Evolutionary conservation across 352 stramenopile species (phyloP).

Genomic region (Pythium apleroticum): DNA sequence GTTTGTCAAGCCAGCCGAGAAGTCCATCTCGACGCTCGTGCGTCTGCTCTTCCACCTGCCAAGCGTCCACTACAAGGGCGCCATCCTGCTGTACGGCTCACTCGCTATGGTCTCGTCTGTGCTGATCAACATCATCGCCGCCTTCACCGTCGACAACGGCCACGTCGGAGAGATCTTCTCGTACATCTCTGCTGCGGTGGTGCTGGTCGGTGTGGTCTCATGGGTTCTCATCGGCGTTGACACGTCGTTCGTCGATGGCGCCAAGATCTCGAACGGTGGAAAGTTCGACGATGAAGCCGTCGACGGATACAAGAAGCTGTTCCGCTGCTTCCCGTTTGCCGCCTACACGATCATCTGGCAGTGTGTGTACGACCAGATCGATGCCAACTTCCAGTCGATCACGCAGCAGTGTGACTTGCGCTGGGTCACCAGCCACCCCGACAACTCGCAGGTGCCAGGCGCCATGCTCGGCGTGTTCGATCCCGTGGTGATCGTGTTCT

Average conservation of each 20-base stretch:
- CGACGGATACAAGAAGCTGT: conserved; percentile 54
- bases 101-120: conserved; percentile 42
- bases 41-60: conserved; percentile 33
- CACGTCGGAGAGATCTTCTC: conserved; percentile 46
- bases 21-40: conserved; percentile 48
- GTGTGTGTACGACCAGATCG: conserved; percentile 60
- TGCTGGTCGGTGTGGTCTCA: conserved; percentile 38
- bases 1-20: conserved; percentile 37
- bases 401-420: conserved; percentile 68
- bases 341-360: conserved; percentile 67
- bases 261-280: conserved; percentile 42
- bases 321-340: conserved; percentile 55
- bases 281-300: conserved; percentile 39
- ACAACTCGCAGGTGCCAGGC: conserved; percentile 50
- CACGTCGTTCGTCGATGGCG: conserved; percentile 44
- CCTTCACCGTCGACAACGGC: conserved; percentile 45
- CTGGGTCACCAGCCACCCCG: conserved; percentile 29
- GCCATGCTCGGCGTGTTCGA: conserved; percentile 47
- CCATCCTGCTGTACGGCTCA: conserved; percentile 40
- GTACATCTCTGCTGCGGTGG: conserved; percentile 39
- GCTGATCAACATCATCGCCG: conserved; percentile 51
- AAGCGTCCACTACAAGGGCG: conserved; percentile 30
- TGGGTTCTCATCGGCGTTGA: conserved; percentile 52
- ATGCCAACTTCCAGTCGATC: conserved; percentile 70
- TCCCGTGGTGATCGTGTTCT: conserved; percentile 35